Evolutionary conservation across 352 stramenopile genomes (phyloP).

Genomic region (Thraustochytrium striatum): DNA sequence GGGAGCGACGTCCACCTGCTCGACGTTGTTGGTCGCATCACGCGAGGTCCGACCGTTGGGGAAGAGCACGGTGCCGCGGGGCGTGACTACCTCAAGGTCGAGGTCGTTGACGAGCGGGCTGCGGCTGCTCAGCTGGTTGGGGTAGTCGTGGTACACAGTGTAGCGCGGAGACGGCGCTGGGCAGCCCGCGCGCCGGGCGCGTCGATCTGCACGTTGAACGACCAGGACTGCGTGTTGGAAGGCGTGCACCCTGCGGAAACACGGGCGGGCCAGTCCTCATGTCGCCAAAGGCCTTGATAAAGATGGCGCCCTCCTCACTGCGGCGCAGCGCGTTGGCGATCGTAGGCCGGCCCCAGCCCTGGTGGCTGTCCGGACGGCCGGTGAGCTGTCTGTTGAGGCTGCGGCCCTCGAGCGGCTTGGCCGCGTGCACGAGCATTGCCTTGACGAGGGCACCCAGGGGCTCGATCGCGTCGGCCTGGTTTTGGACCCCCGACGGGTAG

Average conservation of each 20-base stretch:
- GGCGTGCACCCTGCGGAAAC: neutral
- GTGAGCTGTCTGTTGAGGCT: neutral
- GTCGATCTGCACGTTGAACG: neutral
- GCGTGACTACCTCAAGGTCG: neutral
- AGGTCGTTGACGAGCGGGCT: constrained; percentile 24
- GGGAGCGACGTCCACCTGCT: neutral
- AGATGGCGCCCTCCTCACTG: neutral
- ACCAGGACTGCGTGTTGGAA: neutral
- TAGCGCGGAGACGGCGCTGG: neutral
- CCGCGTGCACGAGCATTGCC: constrained; percentile 71
- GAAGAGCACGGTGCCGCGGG: neutral
- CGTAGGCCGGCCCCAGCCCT: neutral
- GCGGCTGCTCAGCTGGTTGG: too few species aligned
- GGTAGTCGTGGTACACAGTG: too few species aligned
- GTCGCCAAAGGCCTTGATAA: neutral
- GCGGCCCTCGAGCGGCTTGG: constrained; percentile 61
- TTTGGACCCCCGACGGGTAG: constrained; percentile 67
- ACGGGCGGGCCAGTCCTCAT: neutral
- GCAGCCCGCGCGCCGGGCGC: neutral
- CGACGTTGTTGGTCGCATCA: neutral
- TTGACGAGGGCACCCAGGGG: constrained; percentile 69
- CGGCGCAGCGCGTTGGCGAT: neutral
- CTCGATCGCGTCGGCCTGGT: constrained; percentile 63
- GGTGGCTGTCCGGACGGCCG: neutral
- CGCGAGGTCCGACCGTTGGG: neutral